These are phyloP conservation scores for Ziziphus jujuba DNA, from an alignment of 306 rosid genomes.

Conservation along the genomic window DNA sequence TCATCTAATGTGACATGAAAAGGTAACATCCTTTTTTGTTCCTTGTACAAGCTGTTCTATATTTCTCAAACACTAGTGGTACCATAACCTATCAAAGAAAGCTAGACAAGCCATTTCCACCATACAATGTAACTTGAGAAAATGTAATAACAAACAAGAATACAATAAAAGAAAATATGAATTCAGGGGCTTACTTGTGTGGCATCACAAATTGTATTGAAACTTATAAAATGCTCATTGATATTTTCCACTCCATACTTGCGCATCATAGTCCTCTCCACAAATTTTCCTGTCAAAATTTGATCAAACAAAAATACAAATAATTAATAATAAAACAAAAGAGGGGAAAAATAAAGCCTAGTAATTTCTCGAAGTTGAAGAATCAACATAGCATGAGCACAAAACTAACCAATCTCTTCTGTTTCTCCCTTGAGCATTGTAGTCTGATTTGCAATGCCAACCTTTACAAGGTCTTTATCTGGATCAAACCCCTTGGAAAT, in stretches of 20 bases:
- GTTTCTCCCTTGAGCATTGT: constrained; percentile 99
- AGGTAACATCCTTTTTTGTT: too few relatives aligned
- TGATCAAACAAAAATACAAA: background rate
- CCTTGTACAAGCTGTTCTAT: too few relatives aligned
- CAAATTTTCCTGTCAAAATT: constrained; percentile 65
- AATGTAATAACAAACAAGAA: background rate
- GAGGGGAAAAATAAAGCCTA: too few relatives aligned
- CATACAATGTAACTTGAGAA: background rate
- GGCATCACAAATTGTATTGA: constrained; percentile 98
- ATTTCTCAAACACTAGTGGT: background rate
- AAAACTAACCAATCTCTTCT: constrained; percentile 82
- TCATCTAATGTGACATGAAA: background rate
- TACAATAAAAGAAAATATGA: constrained; percentile 5
- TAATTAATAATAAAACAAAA: constrained; percentile 18
- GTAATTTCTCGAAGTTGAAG: background rate
- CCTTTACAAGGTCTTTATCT: constrained; percentile 60
- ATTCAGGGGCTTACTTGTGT: constrained; percentile 64
- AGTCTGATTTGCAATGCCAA: constrained; percentile 96
- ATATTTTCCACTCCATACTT: constrained; percentile 76
- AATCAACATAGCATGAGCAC: constrained; percentile 3
- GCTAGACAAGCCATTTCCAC: background rate
- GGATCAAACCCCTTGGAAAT: constrained; percentile 87
- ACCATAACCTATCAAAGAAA: background rate
- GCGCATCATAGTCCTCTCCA: constrained; percentile 85
- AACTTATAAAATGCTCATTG: constrained; percentile 82